Evolutionary conservation across 768 basidiomycete genomes (phyloP), one percentile per base, ranked within the genome.

Genomic region (Kwoniella dejecticola): DNA sequence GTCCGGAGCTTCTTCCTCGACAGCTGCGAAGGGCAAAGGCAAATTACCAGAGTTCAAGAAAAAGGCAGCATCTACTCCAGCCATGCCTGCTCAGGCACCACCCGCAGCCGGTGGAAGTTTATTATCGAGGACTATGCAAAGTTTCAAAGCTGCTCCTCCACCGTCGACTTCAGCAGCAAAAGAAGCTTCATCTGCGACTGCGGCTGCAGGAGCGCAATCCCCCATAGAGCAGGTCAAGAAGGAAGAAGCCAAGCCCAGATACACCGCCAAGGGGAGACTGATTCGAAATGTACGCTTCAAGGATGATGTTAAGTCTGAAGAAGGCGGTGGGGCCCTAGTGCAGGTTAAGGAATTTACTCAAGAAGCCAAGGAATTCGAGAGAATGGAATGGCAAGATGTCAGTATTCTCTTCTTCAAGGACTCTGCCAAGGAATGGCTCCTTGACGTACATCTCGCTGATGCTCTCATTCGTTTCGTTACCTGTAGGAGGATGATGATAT

Each of bases 331-430:
- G 10, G 40, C 55, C 2, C 44, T 75, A 21, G 65, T 55, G n/a
- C 63, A 53, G 13, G 40, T 67, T 15, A 62, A 59, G 46, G 17
- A 53, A 45, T 75, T 75, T 59, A 65, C 52, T n/a, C 49, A 66
- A 44, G 64, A 68, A 38, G 31, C 63, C 3, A 63, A 41, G n/a
- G 73, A 75, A 60, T 55, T 70, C 12, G 73, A 71, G 49, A 42
- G n/a, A 19, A 50, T 68, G 2, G 50, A 47, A 5, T 75, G 73
- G 70, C 41, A 63, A 38, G 44, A 62, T 26, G 50, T n/a, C 45
- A 49, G 65, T 63, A 36, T 36, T n/a, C n/a, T n/a, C n/a, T n/a
- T n/a, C n/a, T n/a, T n/a, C n/a, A n/a, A n/a, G n/a, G n/a, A n/a
- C n/a, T n/a, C n/a, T n/a, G n/a, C n/a, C n/a, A n/a, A n/a, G n/a